phyloP scores from a whole-genome alignment of 192 early-diverging fungal species.

The Spizellomyces sp. region DNA sequence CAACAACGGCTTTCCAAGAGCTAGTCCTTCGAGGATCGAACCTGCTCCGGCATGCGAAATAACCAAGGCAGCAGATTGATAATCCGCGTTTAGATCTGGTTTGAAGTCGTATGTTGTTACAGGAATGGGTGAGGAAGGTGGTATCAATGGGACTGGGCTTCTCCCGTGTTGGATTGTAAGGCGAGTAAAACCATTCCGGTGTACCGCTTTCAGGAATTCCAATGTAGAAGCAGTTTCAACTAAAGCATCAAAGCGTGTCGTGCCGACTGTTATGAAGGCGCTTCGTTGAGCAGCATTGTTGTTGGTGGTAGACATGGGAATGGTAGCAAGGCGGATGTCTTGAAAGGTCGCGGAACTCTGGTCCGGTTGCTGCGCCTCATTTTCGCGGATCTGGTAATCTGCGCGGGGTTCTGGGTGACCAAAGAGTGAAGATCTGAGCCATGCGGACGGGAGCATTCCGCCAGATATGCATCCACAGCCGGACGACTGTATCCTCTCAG shows the following conservation, averaged over 20 bases:
- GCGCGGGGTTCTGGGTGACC: too few relatives aligned
- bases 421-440: too few relatives aligned
- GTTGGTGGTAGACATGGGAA: too few relatives aligned
- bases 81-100: conserved; percentile 50
- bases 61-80: conserved; percentile 70
- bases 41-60: conserved; percentile 89
- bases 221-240: conserved; percentile 49
- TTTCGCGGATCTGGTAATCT: too few relatives aligned
- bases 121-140: conserved; percentile 1
- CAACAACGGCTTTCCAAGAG: conserved; percentile 61
- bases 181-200: conserved; percentile 50
- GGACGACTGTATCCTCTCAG: too few relatives aligned
- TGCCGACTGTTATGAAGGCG: conserved; percentile 89
- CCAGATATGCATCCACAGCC: too few relatives aligned
- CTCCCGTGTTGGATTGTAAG: conserved; percentile 42
- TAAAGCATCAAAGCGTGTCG: conserved; percentile 84
- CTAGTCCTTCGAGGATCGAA: conserved; percentile 73
- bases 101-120: conserved; percentile 61
- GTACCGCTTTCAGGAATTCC: conserved; percentile 53
- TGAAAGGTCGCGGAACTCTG: too few relatives aligned
- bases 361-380: too few relatives aligned
- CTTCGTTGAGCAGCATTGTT: neutral
- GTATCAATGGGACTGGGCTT: conserved; percentile 3
- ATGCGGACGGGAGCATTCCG: too few relatives aligned
- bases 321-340: too few relatives aligned